Base-by-base conservation (phyloP, 2,329 filamentous ascomycete genomes). In the Torrubiellomyces zombiae region DNA sequence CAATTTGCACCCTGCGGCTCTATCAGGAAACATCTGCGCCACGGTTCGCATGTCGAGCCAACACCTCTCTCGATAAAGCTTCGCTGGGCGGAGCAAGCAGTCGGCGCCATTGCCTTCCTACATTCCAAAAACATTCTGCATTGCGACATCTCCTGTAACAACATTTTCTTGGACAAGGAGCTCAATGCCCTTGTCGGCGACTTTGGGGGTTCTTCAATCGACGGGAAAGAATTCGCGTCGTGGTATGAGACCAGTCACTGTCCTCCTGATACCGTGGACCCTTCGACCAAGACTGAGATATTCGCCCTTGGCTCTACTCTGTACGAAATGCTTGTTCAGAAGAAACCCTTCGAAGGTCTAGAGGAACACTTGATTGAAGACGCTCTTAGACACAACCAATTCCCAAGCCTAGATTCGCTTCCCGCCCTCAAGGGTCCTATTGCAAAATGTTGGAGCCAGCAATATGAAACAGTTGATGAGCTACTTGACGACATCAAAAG, bases 121-220 rank as follows among this genome's bases (percentile, higher is more conserved):
- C 28, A 28, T 13, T 18, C 24, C 8, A 30, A 25, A 12, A 11
- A 11, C 11, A 18, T 28, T 14, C 16, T 30, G 5, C 28, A 28
- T 19, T 13, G 28, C 14, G 28, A 30, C 16, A 27, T 30, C 6
- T 30, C 25, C 12, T 30, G 25, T 16, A 30, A 30, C 14, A 30
- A 30, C 13, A 18, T 30, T 9, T 30, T 30, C 12, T 16, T 30
- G 6, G 25, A 30, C 18, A 20, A 17, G n/a, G 9, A 3, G n/a
- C 14, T 27, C n/a, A 22, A 30, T 19, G 21, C 17, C 14, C 17
- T 12, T 10, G 5, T 30, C 19, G 28, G 28, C 8, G 28, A 30
- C 18, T 27, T 30, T 25, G 25, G 25, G n/a, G 28, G 28, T 12
- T 30, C 28, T 9, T 27, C 28, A 14, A 27, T 30, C 16, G 28